Conservation (phyloP, 257 asterid genomes). For the Linaria vulgaris region DNA sequence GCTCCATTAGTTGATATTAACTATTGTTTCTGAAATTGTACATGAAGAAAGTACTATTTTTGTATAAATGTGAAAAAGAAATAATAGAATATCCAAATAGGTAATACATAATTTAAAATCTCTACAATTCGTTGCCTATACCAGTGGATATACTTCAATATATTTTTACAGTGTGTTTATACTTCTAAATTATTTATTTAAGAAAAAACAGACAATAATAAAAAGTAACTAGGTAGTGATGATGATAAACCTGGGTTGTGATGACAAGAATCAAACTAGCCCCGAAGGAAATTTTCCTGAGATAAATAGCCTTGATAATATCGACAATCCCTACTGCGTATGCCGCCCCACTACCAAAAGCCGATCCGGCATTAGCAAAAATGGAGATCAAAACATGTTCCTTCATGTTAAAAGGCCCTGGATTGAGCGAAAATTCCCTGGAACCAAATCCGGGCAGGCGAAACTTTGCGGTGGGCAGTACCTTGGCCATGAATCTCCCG, state of each 20-base stretch:
- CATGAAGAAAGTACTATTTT: too few species aligned
- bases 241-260: slow-evolving; percentile 53
- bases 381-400: slow-evolving; percentile 73
- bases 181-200: too few species aligned
- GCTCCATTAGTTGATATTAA: too few species aligned
- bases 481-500: slow-evolving; percentile 60
- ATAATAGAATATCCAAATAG: too few species aligned
- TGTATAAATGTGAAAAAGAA: too few species aligned
- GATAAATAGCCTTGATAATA: slow-evolving; percentile 57
- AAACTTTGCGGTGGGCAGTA: slow-evolving; percentile 47
- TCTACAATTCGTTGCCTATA: too few species aligned
- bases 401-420: slow-evolving; percentile 72
- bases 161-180: too few species aligned
- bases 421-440: slow-evolving; percentile 53
- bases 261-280: slow-evolving; percentile 57
- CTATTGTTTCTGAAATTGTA: too few species aligned
- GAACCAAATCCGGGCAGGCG: slow-evolving; percentile 38
- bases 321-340: slow-evolving; percentile 60
- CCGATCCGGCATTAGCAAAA: slow-evolving; percentile 63
- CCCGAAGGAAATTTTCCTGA: slow-evolving; percentile 46
- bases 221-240: neutral
- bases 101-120: too few species aligned
- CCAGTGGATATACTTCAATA: too few species aligned
- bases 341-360: slow-evolving; percentile 53
- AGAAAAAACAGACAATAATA: too few species aligned